Evolutionary conservation across 805 yeast species (phyloP).

Genomic region (Yarrowia osloensis): DNA sequence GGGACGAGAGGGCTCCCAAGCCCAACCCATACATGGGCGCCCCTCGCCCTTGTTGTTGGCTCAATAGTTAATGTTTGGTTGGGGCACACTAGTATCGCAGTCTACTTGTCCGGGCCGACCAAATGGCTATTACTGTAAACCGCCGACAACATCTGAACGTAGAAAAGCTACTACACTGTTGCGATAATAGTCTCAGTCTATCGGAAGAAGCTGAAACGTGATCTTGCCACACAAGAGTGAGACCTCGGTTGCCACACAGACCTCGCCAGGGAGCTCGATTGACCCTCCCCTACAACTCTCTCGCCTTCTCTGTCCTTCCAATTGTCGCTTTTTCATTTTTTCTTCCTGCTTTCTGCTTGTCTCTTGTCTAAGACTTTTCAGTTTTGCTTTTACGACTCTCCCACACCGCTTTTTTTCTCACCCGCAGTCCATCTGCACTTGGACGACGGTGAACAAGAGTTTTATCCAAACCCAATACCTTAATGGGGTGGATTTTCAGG

Average conservation of each 20-base stretch:
- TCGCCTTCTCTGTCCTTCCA: neutral
- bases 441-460: slow-evolving; percentile 1
- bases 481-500: neutral
- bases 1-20: too few species aligned
- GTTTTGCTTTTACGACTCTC: slow-evolving; percentile 12
- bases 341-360: neutral
- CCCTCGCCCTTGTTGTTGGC: neutral
- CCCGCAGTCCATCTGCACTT: slow-evolving; percentile 20
- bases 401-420: slow-evolving; percentile 3
- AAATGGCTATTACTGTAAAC: too few species aligned
- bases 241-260: neutral
- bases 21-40: neutral
- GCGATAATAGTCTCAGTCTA: too few species aligned
- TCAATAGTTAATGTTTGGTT: neutral
- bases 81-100: neutral
- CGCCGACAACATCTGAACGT: neutral
- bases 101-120: neutral
- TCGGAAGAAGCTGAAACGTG: neutral
- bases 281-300: neutral
- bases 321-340: neutral
- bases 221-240: neutral
- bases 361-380: neutral
- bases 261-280: neutral
- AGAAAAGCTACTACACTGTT: neutral
- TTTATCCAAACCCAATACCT: neutral